Evolutionary conservation across 2,329 filamentous ascomycete genomes (phyloP).

Genomic region (Fusarium metavorans): DNA sequence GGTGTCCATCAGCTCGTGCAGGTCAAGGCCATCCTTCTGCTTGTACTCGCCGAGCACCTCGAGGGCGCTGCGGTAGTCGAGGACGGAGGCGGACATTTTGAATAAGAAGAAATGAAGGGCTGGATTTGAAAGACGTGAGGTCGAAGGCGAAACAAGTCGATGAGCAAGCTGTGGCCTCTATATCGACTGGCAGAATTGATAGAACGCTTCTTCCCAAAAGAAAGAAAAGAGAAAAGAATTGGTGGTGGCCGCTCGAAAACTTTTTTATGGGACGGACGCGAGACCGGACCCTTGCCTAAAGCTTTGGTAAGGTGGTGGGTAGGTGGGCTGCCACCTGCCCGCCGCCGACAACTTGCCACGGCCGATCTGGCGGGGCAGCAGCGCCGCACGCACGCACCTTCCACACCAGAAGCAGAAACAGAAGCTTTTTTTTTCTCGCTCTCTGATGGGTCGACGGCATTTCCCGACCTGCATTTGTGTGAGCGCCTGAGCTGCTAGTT

Average conservation of each 20-base stretch:
- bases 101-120: slow-evolving; percentile 39
- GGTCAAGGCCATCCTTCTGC: slow-evolving; percentile 85
- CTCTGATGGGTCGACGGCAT: neutral
- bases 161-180: slow-evolving; percentile 45
- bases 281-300: slow-evolving; percentile 38
- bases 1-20: slow-evolving; percentile 89
- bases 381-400: slow-evolving; percentile 6
- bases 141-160: slow-evolving; percentile 55
- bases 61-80: slow-evolving; percentile 81
- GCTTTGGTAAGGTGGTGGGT: neutral
- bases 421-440: neutral
- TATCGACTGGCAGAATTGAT: slow-evolving; percentile 55
- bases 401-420: neutral
- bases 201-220: slow-evolving; percentile 66
- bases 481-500: neutral
- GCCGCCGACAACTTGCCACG: slow-evolving; percentile 8
- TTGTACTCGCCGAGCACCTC: slow-evolving; percentile 86
- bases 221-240: slow-evolving; percentile 58
- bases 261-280: slow-evolving; percentile 54
- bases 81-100: slow-evolving; percentile 76
- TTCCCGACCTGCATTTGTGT: neutral
- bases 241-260: slow-evolving; percentile 49
- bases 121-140: slow-evolving; percentile 52
- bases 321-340: neutral
- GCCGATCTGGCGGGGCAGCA: slow-evolving; percentile 30